These are phyloP conservation scores for Diplodia sapinea DNA, from an alignment of 2,329 filamentous ascomycete genomes.

Conservation along the genomic window DNA sequence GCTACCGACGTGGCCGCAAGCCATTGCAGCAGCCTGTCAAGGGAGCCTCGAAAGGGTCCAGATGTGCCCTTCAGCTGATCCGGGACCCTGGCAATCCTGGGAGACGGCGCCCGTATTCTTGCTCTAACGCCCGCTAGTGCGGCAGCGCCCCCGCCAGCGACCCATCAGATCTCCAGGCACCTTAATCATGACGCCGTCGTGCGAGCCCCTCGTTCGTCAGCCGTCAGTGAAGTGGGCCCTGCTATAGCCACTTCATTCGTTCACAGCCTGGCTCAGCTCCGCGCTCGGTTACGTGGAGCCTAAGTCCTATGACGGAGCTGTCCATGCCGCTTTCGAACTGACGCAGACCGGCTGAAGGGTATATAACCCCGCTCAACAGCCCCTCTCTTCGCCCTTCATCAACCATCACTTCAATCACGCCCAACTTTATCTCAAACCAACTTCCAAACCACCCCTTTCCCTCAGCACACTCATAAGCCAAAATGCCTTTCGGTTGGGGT, in stretches of 20 bases:
- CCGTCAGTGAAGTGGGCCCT: constrained; percentile 12
- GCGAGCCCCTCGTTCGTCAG: constrained; percentile 12
- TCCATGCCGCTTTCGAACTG: not conserved
- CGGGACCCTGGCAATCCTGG: constrained; percentile 26
- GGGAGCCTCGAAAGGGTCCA: constrained; percentile 12
- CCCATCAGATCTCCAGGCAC: constrained; percentile 29
- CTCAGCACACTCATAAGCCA: constrained; percentile 36
- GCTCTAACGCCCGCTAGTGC: constrained; percentile 25
- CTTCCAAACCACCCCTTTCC: not conserved
- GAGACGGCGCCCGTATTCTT: constrained; percentile 25
- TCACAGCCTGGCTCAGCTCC: not conserved
- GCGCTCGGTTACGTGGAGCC: constrained; percentile 29
- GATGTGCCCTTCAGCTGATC: constrained; percentile 14
- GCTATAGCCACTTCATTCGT: constrained; percentile 13
- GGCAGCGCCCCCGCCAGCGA: constrained; percentile 14
- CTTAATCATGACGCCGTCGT: constrained; percentile 19
- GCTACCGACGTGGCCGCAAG: not conserved
- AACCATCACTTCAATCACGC: constrained; percentile 15
- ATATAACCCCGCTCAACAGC: constrained; percentile 26
- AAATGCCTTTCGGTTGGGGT: constrained; percentile 56
- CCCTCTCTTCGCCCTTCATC: constrained; percentile 17
- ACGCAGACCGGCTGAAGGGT: not conserved
- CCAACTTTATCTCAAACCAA: not conserved
- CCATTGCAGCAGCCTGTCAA: not conserved
- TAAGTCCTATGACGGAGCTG: constrained; percentile 11